Evolutionary conservation across 768 basidiomycete genomes (phyloP), one percentile per base, ranked within the genome.

Genomic region (Lactarius vividus): DNA sequence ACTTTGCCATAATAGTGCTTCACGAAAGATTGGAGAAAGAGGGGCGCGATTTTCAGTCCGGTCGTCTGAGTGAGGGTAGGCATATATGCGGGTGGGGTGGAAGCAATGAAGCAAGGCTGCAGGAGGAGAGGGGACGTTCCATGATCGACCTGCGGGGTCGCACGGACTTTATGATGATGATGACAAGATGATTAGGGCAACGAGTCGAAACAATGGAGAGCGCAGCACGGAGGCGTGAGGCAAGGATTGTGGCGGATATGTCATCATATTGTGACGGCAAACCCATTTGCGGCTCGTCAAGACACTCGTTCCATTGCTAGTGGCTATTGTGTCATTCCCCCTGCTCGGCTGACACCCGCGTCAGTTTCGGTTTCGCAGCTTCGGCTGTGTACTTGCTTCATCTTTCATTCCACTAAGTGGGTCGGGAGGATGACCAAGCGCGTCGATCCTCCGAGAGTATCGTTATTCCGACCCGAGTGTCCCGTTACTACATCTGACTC

Each of bases 1-100:
- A 85, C 74, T 11, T 86, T 82, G 49, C 89, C 88, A 58, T 94
- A 83, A 75, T 92, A 96, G 73, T 94, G 93, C 73, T 88, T 89
- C 71, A 93, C 80, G 28, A 94, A 80, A 0, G 89, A 91, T 68
- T 87, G 88, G 20, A 92, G 72, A 40, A 91, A 80, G 59, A 91
- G 75, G 4, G 90, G 89, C 0, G 86, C 90, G 20, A 89, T 78
- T 71, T 80, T 82, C 66, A 90, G 74, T 29, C 87, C 84, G 29
- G 85, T 83, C 56, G 84, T 80, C 31, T 85, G 80, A 49, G 87
- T 82, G 44, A 92, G 80, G 33, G 87, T 73, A 16, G 59, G 59
- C 59, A 61, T 61, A 20, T 33, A 44, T 33, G 29, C 15, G 31
- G 9, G 13, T 39, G 11, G 26, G 39, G 31, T 26, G 39, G 23